Conservation (phyloP, 2,329 filamentous ascomycete genomes). For the Calonectria leucothoes region DNA sequence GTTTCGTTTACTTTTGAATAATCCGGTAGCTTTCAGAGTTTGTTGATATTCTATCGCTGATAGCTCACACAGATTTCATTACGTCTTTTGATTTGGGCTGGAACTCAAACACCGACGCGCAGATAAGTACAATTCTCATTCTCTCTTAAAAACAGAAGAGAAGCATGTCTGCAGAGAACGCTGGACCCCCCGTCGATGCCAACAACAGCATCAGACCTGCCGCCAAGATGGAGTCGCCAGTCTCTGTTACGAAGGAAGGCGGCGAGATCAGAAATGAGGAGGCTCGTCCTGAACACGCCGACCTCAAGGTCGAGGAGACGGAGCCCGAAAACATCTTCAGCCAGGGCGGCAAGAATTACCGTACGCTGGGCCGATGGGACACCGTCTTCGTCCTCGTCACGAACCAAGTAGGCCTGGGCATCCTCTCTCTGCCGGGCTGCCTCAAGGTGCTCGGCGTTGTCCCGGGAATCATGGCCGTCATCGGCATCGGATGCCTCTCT, state of each 20-base stretch:
- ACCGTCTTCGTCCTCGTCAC: constrained; percentile 43
- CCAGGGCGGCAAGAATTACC: constrained; percentile 44
- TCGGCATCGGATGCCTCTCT: constrained; percentile 73
- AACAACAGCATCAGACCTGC: not conserved
- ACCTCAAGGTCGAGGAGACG: not conserved
- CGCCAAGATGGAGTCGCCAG: not conserved
- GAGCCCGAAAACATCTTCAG: constrained; percentile 40
- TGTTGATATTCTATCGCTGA: not conserved
- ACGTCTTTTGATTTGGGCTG: too few relatives aligned
- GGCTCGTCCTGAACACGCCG: not conserved
- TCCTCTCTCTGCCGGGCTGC: constrained; percentile 76
- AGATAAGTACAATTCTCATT: not conserved
- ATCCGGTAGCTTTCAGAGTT: not conserved
- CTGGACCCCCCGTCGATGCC: not conserved
- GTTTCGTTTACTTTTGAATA: not conserved
- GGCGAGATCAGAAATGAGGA: not conserved
- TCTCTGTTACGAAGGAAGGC: not conserved
- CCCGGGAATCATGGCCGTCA: constrained; percentile 74
- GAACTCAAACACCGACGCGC: not conserved
- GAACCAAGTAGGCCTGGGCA: constrained; percentile 45
- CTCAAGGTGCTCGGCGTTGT: constrained; percentile 75
- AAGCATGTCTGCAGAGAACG: not conserved
- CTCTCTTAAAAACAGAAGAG: not conserved
- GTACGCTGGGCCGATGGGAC: constrained; percentile 41
- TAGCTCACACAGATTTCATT: not conserved